These are phyloP conservation scores for Mimosa bimucronata DNA, from an alignment of 306 rosid species.

Conservation along the genomic window DNA sequence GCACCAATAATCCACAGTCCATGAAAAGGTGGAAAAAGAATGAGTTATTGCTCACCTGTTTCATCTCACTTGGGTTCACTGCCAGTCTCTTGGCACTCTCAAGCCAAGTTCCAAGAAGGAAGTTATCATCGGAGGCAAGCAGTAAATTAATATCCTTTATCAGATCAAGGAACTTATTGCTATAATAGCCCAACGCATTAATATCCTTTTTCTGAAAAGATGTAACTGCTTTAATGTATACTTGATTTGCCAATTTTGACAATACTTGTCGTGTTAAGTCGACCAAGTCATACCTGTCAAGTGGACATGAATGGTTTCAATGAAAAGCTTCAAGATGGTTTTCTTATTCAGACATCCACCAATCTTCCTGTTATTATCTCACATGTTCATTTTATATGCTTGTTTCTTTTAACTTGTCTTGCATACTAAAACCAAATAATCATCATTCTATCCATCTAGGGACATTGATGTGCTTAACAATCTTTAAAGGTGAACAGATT, in stretches of 20 bases:
- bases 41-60: slow-evolving; percentile 57
- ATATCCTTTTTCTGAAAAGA: slow-evolving; percentile 62
- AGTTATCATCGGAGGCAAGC: slow-evolving; percentile 86
- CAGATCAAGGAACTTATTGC: slow-evolving; percentile 70
- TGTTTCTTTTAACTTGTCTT: not conserved
- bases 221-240: slow-evolving; percentile 60
- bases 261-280: slow-evolving; percentile 90
- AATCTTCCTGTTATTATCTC: slow-evolving; percentile 11
- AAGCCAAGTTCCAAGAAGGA: slow-evolving; percentile 94
- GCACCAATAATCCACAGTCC: not conserved
- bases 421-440: not conserved
- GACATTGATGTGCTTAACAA: not conserved
- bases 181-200: slow-evolving; percentile 53
- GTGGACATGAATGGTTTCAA: slow-evolving; percentile 28
- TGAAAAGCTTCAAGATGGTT: slow-evolving; percentile 9
- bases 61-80: slow-evolving; percentile 57
- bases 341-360: slow-evolving; percentile 14
- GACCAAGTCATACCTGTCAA: slow-evolving; percentile 88
- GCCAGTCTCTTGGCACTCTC: slow-evolving; percentile 81
- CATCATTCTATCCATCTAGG: not conserved
- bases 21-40: not conserved
- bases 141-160: slow-evolving; percentile 76
- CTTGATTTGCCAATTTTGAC: slow-evolving; percentile 85
- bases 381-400: not conserved
- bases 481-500: not conserved